Conservation (phyloP, 2,329 filamentous ascomycete genomes). For the Trichoderma koningii region DNA sequence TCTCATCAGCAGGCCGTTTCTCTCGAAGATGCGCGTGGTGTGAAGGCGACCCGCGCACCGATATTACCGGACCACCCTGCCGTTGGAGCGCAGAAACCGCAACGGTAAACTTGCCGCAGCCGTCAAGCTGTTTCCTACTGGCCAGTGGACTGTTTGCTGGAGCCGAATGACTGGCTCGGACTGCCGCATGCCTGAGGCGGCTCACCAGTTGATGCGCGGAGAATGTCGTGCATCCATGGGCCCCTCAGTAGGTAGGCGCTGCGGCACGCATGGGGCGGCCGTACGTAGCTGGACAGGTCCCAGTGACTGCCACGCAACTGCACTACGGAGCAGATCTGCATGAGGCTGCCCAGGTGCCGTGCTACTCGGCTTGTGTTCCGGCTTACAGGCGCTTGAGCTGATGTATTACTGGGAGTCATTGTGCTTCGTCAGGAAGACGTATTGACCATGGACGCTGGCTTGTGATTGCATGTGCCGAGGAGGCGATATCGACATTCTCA, state of each 20-base stretch:
- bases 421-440: too few relatives aligned
- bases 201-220: neutral
- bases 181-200: neutral
- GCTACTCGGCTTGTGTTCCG: conserved; percentile 5
- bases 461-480: too few relatives aligned
- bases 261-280: neutral
- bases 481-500: too few relatives aligned
- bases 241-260: neutral
- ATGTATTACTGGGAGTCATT: neutral
- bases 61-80: neutral
- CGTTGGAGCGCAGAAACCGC: neutral
- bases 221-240: conserved; percentile 11
- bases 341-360: conserved; percentile 1
- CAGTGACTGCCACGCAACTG: neutral
- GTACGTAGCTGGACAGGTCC: neutral
- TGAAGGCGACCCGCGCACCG: neutral
- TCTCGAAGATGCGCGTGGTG: neutral
- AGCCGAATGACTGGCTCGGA: neutral
- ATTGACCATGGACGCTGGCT: too few relatives aligned
- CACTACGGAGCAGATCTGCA: conserved; percentile 13
- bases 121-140: too few relatives aligned
- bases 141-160: neutral
- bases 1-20: neutral
- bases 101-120: too few relatives aligned
- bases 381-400: conserved; percentile 11